Evolutionary conservation across 2,329 filamentous ascomycete genomes (phyloP).

Genomic region (Chlorencoelia australis): DNA sequence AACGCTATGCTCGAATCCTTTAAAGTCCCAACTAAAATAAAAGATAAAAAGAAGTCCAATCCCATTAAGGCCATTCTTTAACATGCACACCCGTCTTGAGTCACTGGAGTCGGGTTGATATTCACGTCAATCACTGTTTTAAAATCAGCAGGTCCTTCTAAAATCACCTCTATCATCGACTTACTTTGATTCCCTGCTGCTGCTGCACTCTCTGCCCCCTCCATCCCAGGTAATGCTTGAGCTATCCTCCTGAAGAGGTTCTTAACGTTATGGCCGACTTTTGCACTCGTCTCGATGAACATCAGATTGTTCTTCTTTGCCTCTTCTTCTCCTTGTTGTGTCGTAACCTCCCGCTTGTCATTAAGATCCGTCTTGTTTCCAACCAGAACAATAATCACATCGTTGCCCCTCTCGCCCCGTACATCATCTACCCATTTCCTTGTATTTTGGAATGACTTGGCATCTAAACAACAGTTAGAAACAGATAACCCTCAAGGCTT

Average conservation of each 20-base stretch:
- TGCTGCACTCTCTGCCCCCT: conserved; percentile 71
- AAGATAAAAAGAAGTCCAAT: conserved; percentile 12
- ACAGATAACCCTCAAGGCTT: not conserved
- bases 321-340: conserved; percentile 92
- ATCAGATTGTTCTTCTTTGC: conserved; percentile 96
- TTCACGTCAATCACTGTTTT: conserved; percentile 85
- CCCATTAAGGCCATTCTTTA: conserved; percentile 27
- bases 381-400: conserved; percentile 97
- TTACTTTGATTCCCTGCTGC: conserved; percentile 68
- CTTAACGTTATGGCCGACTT: conserved; percentile 97
- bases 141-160: conserved; percentile 18
- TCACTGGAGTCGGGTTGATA: conserved; percentile 59
- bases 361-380: conserved; percentile 99
- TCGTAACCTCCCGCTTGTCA: conserved; percentile 96
- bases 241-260: conserved; percentile 95
- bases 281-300: conserved; percentile 98
- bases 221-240: conserved; percentile 95
- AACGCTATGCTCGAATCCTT: conserved; percentile 27
- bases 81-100: conserved; percentile 66
- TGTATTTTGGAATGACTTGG: conserved; percentile 96
- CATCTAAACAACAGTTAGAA: conserved; percentile 42
- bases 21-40: conserved; percentile 20
- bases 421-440: conserved; percentile 99
- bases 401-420: conserved; percentile 88
- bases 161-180: conserved; percentile 27